Conservation (phyloP, 352 stramenopile species). For the Pythium grandisporangium region DNA sequence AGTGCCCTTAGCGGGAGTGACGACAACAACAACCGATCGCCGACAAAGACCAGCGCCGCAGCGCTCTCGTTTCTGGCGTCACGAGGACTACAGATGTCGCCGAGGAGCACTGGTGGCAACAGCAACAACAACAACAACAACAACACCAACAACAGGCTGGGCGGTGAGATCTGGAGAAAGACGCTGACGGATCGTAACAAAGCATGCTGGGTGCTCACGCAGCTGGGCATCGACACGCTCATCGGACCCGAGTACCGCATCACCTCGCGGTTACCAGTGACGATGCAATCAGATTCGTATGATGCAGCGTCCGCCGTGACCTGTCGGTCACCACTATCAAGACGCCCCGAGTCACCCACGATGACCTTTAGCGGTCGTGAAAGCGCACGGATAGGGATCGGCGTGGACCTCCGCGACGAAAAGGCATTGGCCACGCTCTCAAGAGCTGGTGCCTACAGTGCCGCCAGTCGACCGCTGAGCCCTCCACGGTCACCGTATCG, state of each 20-base stretch:
- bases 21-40: slow-evolving; percentile 7
- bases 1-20: neutral
- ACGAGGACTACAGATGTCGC: slow-evolving; percentile 1
- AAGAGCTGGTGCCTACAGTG: slow-evolving; percentile 21
- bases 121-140: slow-evolving; percentile 11
- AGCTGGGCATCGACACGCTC: slow-evolving; percentile 40
- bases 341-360: slow-evolving; percentile 27
- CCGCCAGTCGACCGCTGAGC: slow-evolving; percentile 16
- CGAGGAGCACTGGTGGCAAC: no score
- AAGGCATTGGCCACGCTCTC: slow-evolving; percentile 37
- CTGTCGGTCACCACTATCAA: slow-evolving; percentile 15
- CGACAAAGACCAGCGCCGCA: no score
- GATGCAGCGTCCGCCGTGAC: slow-evolving; percentile 5
- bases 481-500: slow-evolving; percentile 21
- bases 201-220: slow-evolving; percentile 58
- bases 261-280: slow-evolving; percentile 31
- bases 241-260: slow-evolving; percentile 60
- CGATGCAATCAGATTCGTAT: slow-evolving; percentile 13
- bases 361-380: slow-evolving; percentile 27
- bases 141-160: slow-evolving; percentile 8
- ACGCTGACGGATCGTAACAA: slow-evolving; percentile 40
- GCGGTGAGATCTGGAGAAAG: slow-evolving; percentile 37
- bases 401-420: slow-evolving; percentile 37
- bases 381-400: slow-evolving; percentile 30
- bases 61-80: slow-evolving; percentile 20